Percentiles rank a stretch among this genome's conserved stretches.
phyloP scores from a whole-genome alignment of 495 filamentous ascomycete species.

The Lasiosphaeriaceae sp. region DNA sequence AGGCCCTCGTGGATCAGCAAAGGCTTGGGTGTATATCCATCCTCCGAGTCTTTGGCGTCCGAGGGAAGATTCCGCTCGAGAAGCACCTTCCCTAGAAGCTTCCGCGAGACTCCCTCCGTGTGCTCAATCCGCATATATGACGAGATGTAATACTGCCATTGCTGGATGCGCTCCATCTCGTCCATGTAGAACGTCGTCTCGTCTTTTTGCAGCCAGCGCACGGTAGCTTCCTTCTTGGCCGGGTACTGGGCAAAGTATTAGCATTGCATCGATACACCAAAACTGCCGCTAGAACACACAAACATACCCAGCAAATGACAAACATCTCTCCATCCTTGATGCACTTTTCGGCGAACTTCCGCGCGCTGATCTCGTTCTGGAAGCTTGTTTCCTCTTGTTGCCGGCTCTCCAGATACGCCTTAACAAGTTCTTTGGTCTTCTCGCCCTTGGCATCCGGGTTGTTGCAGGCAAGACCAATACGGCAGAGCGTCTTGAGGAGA shows the following conservation, averaged over 20 bases:
- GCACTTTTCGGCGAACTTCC: constrained; percentile 81
- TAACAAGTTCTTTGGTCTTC: constrained; percentile 79
- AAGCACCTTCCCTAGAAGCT: constrained; percentile 60
- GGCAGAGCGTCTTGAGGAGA: constrained; percentile 69
- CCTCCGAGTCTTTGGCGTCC: constrained; percentile 44
- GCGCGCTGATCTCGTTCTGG: constrained; percentile 76
- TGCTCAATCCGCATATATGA: constrained; percentile 82
- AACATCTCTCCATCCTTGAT: constrained; percentile 89
- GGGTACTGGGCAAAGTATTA: constrained; percentile 44
- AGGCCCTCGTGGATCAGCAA: constrained; percentile 69
- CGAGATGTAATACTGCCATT: constrained; percentile 91
- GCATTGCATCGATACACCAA: background rate
- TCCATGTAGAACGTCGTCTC: constrained; percentile 74
- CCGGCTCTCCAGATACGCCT: constrained; percentile 76
- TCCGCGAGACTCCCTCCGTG: constrained; percentile 75
- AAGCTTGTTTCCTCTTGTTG: constrained; percentile 77
- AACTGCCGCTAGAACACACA: background rate
- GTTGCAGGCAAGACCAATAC: constrained; percentile 70
- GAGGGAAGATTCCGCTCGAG: constrained; percentile 71
- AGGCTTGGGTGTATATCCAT: constrained; percentile 47
- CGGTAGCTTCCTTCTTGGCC: constrained; percentile 51
- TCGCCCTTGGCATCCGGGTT: constrained; percentile 76
- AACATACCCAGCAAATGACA: constrained; percentile 76
- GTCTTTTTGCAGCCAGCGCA: constrained; percentile 72
- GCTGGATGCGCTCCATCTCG: constrained; percentile 53